Evolutionary conservation across 169 alveolate genomes (phyloP), one percentile per base, ranked within the genome.

Genomic region (Cryptosporidium felis): DNA sequence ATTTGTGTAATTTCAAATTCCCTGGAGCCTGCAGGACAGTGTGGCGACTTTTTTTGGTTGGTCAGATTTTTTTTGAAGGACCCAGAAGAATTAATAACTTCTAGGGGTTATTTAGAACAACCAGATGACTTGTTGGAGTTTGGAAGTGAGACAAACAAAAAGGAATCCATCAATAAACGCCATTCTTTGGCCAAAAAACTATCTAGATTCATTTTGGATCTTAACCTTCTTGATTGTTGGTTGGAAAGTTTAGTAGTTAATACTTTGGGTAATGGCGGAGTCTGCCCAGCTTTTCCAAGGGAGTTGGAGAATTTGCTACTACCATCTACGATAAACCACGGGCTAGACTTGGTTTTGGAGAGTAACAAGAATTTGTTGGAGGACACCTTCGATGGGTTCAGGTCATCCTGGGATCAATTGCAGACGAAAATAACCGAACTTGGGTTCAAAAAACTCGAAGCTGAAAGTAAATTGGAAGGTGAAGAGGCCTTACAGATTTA

Each of bases 391-490:
- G 81, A 65, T 46, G 44, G 44, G 21, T 65, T 65, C 18, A 38
- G 14, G 9, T 28, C 36, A 1, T 65, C 81, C n/a, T 65, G 81
- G 81, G 46, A 46, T 1, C 30, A 14, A 8, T 26, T 65, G 10
- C 18, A 45, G 10, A 30, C 28, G 18, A 44, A 45, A 47, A 28
- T 65, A 46, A 10, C 9, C 3, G 61, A 65, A 2, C 5, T 65
- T 23, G 81, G 81, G 6, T 65, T 65, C 49, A 62, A 62, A 30
- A 2, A 36, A 5, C 44, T 62, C 30, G 28, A 14, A 23, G 3
- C 44, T 18, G 58, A 16, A 12, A 41, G 30, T n/a, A n/a, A n/a
- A n/a, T n/a, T n/a, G n/a, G n/a, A n/a, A n/a, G n/a, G n/a, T n/a
- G n/a, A n/a, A n/a, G n/a, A n/a, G n/a, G n/a, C n/a, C n/a, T n/a